Evolutionary conservation across 2,329 filamentous ascomycete species (phyloP).

Genomic region (Venturiaceae sp.): DNA sequence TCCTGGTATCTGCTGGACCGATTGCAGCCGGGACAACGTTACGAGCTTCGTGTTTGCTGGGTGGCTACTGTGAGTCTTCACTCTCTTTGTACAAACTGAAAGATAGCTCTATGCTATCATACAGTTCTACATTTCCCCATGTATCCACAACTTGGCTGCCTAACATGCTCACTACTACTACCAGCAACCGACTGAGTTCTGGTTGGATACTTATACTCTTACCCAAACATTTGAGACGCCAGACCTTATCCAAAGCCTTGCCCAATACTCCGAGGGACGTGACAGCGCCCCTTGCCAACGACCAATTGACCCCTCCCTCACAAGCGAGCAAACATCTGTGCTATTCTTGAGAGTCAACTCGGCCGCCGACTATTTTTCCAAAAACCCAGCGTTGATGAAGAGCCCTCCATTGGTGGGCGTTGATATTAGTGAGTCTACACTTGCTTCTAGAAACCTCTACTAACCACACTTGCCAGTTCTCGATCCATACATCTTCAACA

Average conservation of each 20-base stretch:
- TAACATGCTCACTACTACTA: background rate
- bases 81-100: background rate
- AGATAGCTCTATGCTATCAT: background rate
- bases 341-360: slow-evolving; percentile 67
- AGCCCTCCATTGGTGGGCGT: slow-evolving; percentile 62
- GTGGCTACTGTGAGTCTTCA: slow-evolving; percentile 67
- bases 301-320: slow-evolving; percentile 8
- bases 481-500: slow-evolving; percentile 73
- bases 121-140: background rate
- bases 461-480: slow-evolving; percentile 45
- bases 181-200: slow-evolving; percentile 80
- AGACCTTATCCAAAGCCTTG: slow-evolving; percentile 55
- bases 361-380: slow-evolving; percentile 77
- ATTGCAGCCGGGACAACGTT: slow-evolving; percentile 62
- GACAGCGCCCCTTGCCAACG: slow-evolving; percentile 23
- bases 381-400: slow-evolving; percentile 65
- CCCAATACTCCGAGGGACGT: slow-evolving; percentile 47
- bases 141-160: background rate
- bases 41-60: slow-evolving; percentile 93
- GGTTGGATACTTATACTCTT: slow-evolving; percentile 55
- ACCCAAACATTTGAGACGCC: slow-evolving; percentile 51
- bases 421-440: slow-evolving; percentile 54
- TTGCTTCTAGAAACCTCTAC: no score
- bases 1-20: slow-evolving; percentile 73
- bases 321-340: slow-evolving; percentile 33